A percentile compares a stretch with the other conserved stretches of the same genome.
Evolutionary conservation across 2,329 filamentous ascomycete genomes (phyloP).

Genomic region (Neopestalotiopsis clavispora): DNA sequence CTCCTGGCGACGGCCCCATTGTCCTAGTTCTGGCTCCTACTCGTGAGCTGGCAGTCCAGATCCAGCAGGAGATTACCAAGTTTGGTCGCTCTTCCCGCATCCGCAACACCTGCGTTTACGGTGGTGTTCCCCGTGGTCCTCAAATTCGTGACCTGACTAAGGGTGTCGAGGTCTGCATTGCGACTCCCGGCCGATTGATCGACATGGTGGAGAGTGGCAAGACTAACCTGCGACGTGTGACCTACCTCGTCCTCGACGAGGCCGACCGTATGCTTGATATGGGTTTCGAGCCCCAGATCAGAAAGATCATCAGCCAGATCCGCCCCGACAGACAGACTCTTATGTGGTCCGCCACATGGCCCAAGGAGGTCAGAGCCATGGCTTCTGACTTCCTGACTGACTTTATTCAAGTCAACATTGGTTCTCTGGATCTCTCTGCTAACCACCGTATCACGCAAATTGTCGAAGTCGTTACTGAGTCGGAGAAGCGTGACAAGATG

Average conservation of each 20-base stretch:
- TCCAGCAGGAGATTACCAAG: conserved; percentile 98
- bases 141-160: conserved; percentile 95
- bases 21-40: conserved; percentile 95
- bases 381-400: conserved; percentile 90
- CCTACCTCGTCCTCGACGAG: conserved; percentile 97
- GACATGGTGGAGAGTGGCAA: conserved; percentile 98
- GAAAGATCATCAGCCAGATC: conserved; percentile 98
- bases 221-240: conserved; percentile 97
- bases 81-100: conserved; percentile 98
- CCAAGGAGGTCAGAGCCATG: conserved; percentile 94
- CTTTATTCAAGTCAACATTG: conserved; percentile 99
- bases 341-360: conserved; percentile 99
- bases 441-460: conserved; percentile 98
- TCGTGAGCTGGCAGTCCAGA: conserved; percentile 97
- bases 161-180: conserved; percentile 98
- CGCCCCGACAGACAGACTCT: conserved; percentile 97
- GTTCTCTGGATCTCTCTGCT: conserved; percentile 92
- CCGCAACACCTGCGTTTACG: conserved; percentile 98
- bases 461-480: conserved; percentile 93
- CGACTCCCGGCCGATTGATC: conserved; percentile 95
- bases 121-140: conserved; percentile 96
- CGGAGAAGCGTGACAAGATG: conserved; percentile 98
- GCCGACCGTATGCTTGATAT: conserved; percentile 99
- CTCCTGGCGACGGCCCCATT: conserved; percentile 94
- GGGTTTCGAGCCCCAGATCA: conserved; percentile 99